Percentiles rank a stretch among this genome's conserved stretches.
These are phyloP conservation scores for Salix viminalis DNA, from an alignment of 345 rosid species.

Conservation along the genomic window DNA sequence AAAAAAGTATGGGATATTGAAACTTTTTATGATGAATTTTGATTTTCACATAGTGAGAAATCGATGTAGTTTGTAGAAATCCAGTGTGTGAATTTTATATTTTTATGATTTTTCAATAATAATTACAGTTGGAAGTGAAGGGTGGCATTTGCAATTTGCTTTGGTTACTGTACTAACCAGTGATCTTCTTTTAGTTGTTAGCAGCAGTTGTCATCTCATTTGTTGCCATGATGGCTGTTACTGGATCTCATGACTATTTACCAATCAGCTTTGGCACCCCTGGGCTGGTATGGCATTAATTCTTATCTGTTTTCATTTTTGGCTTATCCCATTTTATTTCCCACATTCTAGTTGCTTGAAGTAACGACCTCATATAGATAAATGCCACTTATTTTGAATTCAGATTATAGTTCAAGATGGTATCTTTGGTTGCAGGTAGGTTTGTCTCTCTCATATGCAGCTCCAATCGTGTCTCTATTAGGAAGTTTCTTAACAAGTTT, in stretches of 20 bases:
- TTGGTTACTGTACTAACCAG: slow-evolving; percentile 1
- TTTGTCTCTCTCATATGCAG: slow-evolving; percentile 85
- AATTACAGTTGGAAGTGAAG: background rate
- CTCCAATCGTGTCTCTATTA: slow-evolving; percentile 75
- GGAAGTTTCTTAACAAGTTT: slow-evolving; percentile 88
- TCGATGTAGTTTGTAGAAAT: background rate
- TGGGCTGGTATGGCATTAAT: slow-evolving; percentile 61
- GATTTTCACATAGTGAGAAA: background rate
- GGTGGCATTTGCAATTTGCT: background rate
- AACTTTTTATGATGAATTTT: background rate
- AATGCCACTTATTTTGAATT: background rate
- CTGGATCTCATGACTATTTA: slow-evolving; percentile 59
- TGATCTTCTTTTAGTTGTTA: slow-evolving; percentile 48
- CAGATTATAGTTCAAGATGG: background rate
- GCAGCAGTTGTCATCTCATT: slow-evolving; percentile 72
- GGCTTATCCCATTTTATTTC: background rate
- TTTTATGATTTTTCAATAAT: background rate
- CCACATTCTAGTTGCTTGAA: background rate
- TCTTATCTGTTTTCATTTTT: slow-evolving; percentile 7
- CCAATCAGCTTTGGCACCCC: slow-evolving; percentile 75
- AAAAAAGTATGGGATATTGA: background rate
- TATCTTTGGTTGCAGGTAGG: slow-evolving; percentile 55
- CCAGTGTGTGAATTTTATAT: background rate
- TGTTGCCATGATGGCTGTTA: slow-evolving; percentile 70
- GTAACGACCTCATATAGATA: background rate